These are phyloP conservation scores for Massariosphaeria phaeospora DNA, from an alignment of 495 filamentous ascomycete species.

Conservation along the genomic window DNA sequence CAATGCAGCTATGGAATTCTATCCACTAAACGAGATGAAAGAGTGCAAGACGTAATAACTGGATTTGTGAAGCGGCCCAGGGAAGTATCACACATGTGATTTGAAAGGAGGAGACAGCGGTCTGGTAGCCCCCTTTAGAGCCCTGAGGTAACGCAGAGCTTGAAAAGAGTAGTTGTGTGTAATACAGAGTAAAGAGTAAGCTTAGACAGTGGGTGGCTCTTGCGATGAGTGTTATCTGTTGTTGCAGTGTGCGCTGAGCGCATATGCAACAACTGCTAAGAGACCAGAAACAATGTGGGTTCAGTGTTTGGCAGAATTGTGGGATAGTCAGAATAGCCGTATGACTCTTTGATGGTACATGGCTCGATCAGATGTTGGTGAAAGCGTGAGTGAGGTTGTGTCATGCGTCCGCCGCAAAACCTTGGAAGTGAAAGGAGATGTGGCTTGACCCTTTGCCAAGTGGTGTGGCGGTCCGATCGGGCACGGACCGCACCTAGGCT, in stretches of 20 bases:
- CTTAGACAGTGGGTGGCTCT: conserved; percentile 1
- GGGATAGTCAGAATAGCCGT: too few species aligned
- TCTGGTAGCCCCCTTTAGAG: conserved; percentile 32
- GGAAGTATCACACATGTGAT: conserved; percentile 36
- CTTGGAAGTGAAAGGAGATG: neutral
- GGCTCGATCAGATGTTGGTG: too few species aligned
- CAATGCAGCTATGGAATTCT: too few species aligned
- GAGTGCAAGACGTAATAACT: conserved; percentile 34
- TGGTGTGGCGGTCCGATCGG: neutral
- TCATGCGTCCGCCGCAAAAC: too few species aligned
- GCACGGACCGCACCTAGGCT: neutral
- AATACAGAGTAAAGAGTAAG: conserved; percentile 12
- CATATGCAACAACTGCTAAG: too few species aligned
- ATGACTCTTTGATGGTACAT: too few species aligned
- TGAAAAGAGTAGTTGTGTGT: conserved; percentile 37
- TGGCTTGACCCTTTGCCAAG: neutral
- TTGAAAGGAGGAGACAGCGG: conserved; percentile 33
- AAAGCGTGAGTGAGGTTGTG: too few species aligned
- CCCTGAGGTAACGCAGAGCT: conserved; percentile 30
- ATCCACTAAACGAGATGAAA: too few species aligned
- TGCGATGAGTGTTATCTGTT: neutral
- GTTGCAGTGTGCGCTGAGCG: neutral
- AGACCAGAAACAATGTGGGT: too few species aligned
- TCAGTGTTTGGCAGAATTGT: too few species aligned
- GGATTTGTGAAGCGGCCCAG: conserved; percentile 33